Base-by-base conservation (phyloP, 306 rosid genomes). In the Leucaena leucocephala region DNA sequence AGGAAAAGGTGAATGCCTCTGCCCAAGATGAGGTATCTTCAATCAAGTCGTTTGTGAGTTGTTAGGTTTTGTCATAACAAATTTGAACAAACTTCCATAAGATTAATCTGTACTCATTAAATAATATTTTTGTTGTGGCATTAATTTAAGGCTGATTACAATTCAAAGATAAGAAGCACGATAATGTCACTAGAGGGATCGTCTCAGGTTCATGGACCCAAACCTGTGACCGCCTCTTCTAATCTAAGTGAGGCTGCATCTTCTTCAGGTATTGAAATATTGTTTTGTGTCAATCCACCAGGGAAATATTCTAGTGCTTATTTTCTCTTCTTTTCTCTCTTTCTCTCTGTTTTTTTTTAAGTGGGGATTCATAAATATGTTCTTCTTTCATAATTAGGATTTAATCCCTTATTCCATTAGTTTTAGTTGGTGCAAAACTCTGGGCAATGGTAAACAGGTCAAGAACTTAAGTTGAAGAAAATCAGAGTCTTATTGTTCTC, bases 21-120 rank as follows among this genome's bases (percentile, higher is more conserved):
- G 68, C 82, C 11, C 59, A 35, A 57, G 34, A 52, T 73, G 80
- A 81, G 87, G 87, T 84, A 73, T 84, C 68, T 70, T 46, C 21
- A 36, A 21, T 76, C 33, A 70, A 12, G 52, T 49, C 61, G 17
- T 46, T 9, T 35, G 22, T 64, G 59, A 14, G 34, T 78, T 77
- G 19, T 64, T 34, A 43, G 36, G 55, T 64, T 77, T 38, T 64
- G 6, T 40, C 27, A 27, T 27, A 27, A 62, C 34, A 17, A n/a
- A 35, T 82, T 22, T 64, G 17, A 77, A 10, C 5, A 36, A 17
- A 45, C 27, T 62, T 71, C 13, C 36, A 42, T 64, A 15, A 54
- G 8, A 66, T 65, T 15, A 72, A 16, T 68, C 54, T 46, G 8
- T 27, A 48, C 33, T 48, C n/a, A 46, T 40, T 43, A 33, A 21